phyloP scores from a whole-genome alignment of 495 filamentous ascomycete species.

The Aspergillus egyptiacus region DNA sequence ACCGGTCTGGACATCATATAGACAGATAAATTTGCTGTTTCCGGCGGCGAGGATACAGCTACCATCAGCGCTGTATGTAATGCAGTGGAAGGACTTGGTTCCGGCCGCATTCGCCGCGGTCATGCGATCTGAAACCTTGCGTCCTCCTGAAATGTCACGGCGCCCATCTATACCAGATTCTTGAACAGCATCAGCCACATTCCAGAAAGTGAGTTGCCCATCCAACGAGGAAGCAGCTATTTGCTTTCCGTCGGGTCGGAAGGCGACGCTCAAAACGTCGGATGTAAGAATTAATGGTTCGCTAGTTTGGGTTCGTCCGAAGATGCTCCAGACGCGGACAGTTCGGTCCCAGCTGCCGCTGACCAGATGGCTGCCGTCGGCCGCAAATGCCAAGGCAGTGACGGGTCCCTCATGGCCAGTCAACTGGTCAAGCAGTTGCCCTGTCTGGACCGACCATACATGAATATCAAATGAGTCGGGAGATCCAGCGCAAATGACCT shows the following conservation, averaged over 20 bases:
- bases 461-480: conserved; percentile 95
- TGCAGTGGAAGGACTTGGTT: conserved; percentile 81
- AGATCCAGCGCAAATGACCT: conserved; percentile 91
- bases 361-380: conserved; percentile 72
- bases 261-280: conserved; percentile 79
- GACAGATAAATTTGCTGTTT: conserved; percentile 95
- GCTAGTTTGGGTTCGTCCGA: conserved; percentile 85
- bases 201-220: conserved; percentile 94
- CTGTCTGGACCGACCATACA: conserved; percentile 97
- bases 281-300: conserved; percentile 87
- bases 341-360: conserved; percentile 96
- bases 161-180: conserved; percentile 76
- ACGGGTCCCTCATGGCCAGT: conserved; percentile 93
- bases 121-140: conserved; percentile 75
- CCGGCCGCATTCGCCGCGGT: conserved; percentile 86
- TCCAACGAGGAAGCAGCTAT: conserved; percentile 88
- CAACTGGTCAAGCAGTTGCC: conserved; percentile 85
- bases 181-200: conserved; percentile 78
- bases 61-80: conserved; percentile 87
- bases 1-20: conserved; percentile 86
- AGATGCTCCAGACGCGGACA: conserved; percentile 91
- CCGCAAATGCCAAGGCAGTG: conserved; percentile 77
- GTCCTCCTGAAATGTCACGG: conserved; percentile 87
- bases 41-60: conserved; percentile 83
- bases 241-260: conserved; percentile 86